These are phyloP conservation scores for Trypanosoma cruzi DNA, from an alignment of 208 protist species.

Conservation along the genomic window DNA sequence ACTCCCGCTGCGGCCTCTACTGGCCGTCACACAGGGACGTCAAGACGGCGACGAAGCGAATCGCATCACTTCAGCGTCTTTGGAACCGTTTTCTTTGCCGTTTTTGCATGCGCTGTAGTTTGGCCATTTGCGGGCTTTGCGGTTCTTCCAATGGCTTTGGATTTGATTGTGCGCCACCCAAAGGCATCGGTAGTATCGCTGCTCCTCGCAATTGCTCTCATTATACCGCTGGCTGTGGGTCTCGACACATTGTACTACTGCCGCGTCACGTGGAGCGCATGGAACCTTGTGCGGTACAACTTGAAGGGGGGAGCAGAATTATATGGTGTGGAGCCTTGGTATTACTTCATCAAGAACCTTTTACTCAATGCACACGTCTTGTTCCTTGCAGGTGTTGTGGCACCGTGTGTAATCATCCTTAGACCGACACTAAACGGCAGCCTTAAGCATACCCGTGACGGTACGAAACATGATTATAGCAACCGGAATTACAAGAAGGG, in stretches of 20 bases:
- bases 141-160: constrained; percentile 75
- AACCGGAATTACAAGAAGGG: not conserved
- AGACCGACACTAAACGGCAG: not conserved
- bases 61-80: constrained; percentile 20
- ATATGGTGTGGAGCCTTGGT: constrained; percentile 94
- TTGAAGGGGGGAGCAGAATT: constrained; percentile 69
- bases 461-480: not conserved
- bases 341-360: constrained; percentile 94
- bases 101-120: constrained; percentile 60
- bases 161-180: constrained; percentile 62
- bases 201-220: constrained; percentile 24
- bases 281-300: constrained; percentile 65
- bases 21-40: no score
- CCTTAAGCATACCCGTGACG: not conserved
- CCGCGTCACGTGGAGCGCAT: constrained; percentile 13
- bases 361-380: constrained; percentile 95
- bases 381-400: constrained; percentile 64
- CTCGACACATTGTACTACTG: constrained; percentile 61
- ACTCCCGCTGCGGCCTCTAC: no score
- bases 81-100: constrained; percentile 46
- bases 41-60: no score
- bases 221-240: constrained; percentile 23
- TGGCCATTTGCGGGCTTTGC: constrained; percentile 94
- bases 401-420: constrained; percentile 43
- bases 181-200: constrained; percentile 27